These are phyloP conservation scores for Eucalyptus erythrocorys DNA, from an alignment of 345 rosid genomes.

Conservation along the genomic window DNA sequence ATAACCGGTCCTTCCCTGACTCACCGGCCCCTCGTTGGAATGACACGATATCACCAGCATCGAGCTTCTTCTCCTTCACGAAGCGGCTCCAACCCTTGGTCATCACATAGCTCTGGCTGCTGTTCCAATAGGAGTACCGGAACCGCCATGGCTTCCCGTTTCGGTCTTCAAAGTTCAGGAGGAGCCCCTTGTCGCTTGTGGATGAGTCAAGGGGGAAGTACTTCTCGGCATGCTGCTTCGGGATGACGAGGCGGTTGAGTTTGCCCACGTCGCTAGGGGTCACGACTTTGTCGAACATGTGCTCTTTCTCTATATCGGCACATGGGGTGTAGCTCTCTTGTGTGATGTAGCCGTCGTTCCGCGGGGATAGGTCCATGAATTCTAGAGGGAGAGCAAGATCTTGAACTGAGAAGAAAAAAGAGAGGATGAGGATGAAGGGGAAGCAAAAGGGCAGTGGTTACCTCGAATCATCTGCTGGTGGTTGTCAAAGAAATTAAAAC, in stretches of 20 bases:
- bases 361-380: background rate
- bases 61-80: conserved; percentile 85
- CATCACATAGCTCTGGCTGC: conserved; percentile 95
- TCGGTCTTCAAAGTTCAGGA: conserved; percentile 69
- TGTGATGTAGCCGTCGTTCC: background rate
- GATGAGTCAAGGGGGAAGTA: conserved; percentile 71
- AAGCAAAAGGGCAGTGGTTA: background rate
- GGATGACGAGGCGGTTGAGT: conserved; percentile 46
- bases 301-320: conserved; percentile 18
- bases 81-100: conserved; percentile 96
- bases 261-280: conserved; percentile 64
- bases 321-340: background rate
- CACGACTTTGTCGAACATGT: conserved; percentile 45
- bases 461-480: background rate
- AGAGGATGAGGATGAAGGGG: background rate
- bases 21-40: conserved; percentile 67
- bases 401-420: background rate
- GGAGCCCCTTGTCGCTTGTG: conserved; percentile 58
- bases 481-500: background rate
- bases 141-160: conserved; percentile 71
- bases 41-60: conserved; percentile 85
- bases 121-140: conserved; percentile 89
- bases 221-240: conserved; percentile 61
- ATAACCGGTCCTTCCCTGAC: conserved; percentile 33
- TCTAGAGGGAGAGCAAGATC: background rate